These are phyloP conservation scores for Brettanomyces nanus DNA, from an alignment of 805 yeast species.

Conservation along the genomic window DNA sequence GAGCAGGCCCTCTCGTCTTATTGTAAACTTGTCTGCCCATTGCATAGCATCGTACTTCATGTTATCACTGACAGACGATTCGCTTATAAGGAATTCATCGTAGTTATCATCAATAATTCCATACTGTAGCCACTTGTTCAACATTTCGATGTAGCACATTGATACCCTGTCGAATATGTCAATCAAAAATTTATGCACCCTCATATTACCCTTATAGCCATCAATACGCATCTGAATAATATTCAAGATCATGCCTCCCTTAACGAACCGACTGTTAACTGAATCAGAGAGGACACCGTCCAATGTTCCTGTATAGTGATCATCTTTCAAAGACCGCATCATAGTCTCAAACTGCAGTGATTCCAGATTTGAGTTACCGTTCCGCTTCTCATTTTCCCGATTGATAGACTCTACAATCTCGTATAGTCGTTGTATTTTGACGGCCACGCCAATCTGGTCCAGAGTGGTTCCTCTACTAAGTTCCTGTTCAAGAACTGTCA, in stretches of 20 bases:
- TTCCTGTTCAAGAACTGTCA: slow-evolving; percentile 50
- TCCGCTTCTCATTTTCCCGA: slow-evolving; percentile 34
- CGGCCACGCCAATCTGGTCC: slow-evolving; percentile 18
- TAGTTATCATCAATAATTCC: slow-evolving; percentile 75
- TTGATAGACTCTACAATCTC: slow-evolving; percentile 48
- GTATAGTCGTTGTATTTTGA: slow-evolving; percentile 45
- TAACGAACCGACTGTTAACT: slow-evolving; percentile 44
- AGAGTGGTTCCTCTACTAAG: slow-evolving; percentile 18
- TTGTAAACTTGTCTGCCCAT: slow-evolving; percentile 69
- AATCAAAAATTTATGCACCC: slow-evolving; percentile 43
- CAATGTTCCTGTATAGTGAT: slow-evolving; percentile 36
- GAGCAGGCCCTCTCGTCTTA: slow-evolving; percentile 69
- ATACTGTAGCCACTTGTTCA: slow-evolving; percentile 69
- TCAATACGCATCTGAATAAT: slow-evolving; percentile 52
- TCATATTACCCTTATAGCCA: slow-evolving; percentile 56
- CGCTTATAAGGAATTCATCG: slow-evolving; percentile 72
- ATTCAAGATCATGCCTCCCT: slow-evolving; percentile 70
- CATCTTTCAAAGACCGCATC: slow-evolving; percentile 31
- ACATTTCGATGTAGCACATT: slow-evolving; percentile 51
- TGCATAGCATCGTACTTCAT: slow-evolving; percentile 39
- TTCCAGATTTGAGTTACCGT: slow-evolving; percentile 22
- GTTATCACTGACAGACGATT: slow-evolving; percentile 12
- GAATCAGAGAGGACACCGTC: slow-evolving; percentile 47
- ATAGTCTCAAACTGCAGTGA: slow-evolving; percentile 24
- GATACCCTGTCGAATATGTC: slow-evolving; percentile 52